These are phyloP conservation scores for Yamadazyma conglobata DNA, from an alignment of 1,139 yeast species.

Conservation along the genomic window DNA sequence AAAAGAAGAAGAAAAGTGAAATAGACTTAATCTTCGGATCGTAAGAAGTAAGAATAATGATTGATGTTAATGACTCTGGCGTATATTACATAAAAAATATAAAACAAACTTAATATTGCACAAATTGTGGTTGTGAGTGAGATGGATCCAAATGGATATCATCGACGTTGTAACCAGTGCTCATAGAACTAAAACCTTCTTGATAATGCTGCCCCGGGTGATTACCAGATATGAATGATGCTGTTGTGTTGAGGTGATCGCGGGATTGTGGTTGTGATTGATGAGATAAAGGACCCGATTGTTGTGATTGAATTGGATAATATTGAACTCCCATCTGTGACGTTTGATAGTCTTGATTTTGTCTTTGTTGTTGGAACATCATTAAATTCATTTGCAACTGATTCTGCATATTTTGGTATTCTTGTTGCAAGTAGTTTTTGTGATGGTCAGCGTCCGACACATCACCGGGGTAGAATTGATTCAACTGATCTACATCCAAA, in stretches of 20 bases:
- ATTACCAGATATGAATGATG: too few relatives aligned
- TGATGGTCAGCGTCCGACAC: slow-evolving; percentile 3
- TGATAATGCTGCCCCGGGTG: too few relatives aligned
- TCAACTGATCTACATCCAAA: slow-evolving; percentile 44
- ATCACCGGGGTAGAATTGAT: slow-evolving; percentile 11
- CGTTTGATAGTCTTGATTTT: slow-evolving; percentile 5
- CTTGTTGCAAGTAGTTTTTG: slow-evolving; percentile 7
- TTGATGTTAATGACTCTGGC: too few relatives aligned
- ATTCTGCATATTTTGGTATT: slow-evolving; percentile 10
- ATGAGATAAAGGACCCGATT: slow-evolving; percentile 1
- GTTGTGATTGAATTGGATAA: slow-evolving; percentile 8
- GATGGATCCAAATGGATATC: slow-evolving; percentile 12
- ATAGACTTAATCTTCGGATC: slow-evolving; percentile 60
- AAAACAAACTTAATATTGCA: slow-evolving; percentile 13
- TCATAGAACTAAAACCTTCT: slow-evolving; percentile 4
- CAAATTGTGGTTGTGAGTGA: slow-evolving; percentile 15
- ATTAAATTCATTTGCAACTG: slow-evolving; percentile 11
- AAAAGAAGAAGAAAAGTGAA: slow-evolving; percentile 44
- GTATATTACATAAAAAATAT: slow-evolving; percentile 2
- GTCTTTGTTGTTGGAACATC: slow-evolving; percentile 9
- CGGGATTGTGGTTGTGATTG: slow-evolving; percentile 3
- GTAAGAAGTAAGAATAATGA: too few relatives aligned
- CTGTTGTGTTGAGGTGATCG: too few relatives aligned
- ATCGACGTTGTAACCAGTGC: slow-evolving; percentile 10
- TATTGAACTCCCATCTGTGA: slow-evolving; percentile 5